phyloP scores from a whole-genome alignment of 768 basidiomycete genomes.

The Naematelia aurantialba region DNA sequence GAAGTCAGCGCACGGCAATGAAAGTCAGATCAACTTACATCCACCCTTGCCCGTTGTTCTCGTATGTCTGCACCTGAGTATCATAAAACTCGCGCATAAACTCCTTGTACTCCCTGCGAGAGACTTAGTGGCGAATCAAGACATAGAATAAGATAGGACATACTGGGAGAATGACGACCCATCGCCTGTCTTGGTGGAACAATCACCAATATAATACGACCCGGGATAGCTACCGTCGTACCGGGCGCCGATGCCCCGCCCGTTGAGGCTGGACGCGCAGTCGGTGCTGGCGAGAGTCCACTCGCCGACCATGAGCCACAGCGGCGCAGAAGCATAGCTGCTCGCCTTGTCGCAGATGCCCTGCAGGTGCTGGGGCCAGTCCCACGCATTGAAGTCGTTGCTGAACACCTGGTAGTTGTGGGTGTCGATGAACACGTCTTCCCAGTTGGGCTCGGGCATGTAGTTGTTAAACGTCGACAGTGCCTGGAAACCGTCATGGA shows the following conservation, averaged over 20 bases:
- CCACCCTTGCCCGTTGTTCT: constrained; percentile 45
- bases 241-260: constrained; percentile 47
- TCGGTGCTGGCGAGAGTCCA: constrained; percentile 50
- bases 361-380: constrained; percentile 36
- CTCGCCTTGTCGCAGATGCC: constrained; percentile 26
- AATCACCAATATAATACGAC: constrained; percentile 31
- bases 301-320: constrained; percentile 50
- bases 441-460: constrained; percentile 42
- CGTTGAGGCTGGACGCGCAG: constrained; percentile 47
- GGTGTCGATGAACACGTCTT: constrained; percentile 46
- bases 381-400: constrained; percentile 29
- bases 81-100: constrained; percentile 81
- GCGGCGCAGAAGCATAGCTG: constrained; percentile 28
- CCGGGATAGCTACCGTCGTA: constrained; percentile 49
- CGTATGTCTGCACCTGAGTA: constrained; percentile 58
- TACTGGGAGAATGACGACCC: constrained; percentile 65
- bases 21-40: constrained; percentile 6
- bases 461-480: constrained; percentile 33
- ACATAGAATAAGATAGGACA: constrained; percentile 10
- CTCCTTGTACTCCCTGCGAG: constrained; percentile 61
- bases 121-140: constrained; percentile 4
- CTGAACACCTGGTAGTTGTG: constrained; percentile 49
- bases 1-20: background rate
- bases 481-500: constrained; percentile 48
- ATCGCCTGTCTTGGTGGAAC: constrained; percentile 58